phyloP scores from a whole-genome alignment of 2,329 filamentous ascomycete genomes.

The Colletotrichum sp. region DNA sequence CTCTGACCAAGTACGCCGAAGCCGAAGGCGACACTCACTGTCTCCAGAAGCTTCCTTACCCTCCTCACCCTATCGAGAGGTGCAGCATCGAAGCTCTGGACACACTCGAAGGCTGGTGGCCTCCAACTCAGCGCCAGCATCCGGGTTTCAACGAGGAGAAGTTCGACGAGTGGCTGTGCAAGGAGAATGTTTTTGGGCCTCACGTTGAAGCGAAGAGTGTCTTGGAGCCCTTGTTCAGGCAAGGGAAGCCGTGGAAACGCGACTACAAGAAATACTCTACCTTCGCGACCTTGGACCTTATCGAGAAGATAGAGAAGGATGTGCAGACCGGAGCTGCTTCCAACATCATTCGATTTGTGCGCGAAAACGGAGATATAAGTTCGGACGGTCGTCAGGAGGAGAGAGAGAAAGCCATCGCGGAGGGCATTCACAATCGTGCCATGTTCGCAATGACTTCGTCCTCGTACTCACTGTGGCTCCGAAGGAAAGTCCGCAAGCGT shows the following conservation, averaged over 20 bases:
- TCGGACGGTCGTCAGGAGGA: neutral
- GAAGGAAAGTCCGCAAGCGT: neutral
- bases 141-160: neutral
- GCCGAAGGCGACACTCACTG: fast-evolving
- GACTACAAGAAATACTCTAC: neutral
- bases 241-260: neutral
- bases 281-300: neutral
- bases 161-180: neutral
- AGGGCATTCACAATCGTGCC: neutral
- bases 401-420: neutral
- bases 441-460: neutral
- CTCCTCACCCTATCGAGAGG: neutral
- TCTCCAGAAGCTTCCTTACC: neutral
- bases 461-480: neutral
- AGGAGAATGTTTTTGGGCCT: fast-evolving
- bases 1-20: neutral
- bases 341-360: neutral
- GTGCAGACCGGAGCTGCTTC: neutral
- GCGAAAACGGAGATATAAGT: neutral
- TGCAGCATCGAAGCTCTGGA: fast-evolving
- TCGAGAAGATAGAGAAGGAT: neutral
- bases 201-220: neutral
- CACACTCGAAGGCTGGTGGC: fast-evolving
- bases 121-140: neutral
- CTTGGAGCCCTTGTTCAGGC: neutral